phyloP scores from a whole-genome alignment of 805 yeast genomes.

The Sungouiozyma intestinalis region DNA sequence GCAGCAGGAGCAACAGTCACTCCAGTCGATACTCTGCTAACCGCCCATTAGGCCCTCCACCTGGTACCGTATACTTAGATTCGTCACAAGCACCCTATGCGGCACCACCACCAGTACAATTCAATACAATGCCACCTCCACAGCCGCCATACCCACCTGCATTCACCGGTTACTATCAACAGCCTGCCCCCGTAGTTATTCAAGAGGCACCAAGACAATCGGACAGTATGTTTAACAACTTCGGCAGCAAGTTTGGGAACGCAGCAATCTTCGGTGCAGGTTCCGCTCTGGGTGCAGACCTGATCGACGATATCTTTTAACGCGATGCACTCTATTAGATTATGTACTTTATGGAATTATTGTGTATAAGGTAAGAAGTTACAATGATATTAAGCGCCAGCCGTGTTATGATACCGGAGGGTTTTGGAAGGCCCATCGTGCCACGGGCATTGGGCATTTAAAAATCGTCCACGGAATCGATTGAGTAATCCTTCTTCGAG shows the following conservation, averaged over 20 bases:
- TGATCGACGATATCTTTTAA: constrained; percentile 59
- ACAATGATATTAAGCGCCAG: no score
- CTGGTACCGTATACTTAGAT: background rate
- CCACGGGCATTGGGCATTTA: no score
- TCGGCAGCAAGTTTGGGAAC: constrained; percentile 74
- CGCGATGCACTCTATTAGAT: background rate
- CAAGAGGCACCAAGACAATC: constrained; percentile 26
- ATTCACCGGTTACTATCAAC: constrained; percentile 23
- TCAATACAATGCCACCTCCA: constrained; percentile 3
- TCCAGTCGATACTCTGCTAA: background rate
- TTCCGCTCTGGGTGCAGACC: constrained; percentile 77
- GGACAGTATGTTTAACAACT: constrained; percentile 37
- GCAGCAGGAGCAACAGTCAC: constrained; percentile 4
- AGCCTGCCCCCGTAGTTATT: constrained; percentile 5
- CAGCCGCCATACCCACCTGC: constrained; percentile 42
- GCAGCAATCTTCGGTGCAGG: constrained; percentile 94
- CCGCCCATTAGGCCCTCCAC: background rate
- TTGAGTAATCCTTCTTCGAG: constrained; percentile 56
- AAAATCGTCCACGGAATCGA: constrained; percentile 21
- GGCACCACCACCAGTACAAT: background rate
- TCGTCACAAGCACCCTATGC: constrained; percentile 1
- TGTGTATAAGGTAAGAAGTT: background rate
- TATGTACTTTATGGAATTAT: background rate
- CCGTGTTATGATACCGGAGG: no score
- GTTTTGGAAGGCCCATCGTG: no score